These are phyloP conservation scores for Psilocybe sp. DNA, from an alignment of 768 basidiomycete species.

Conservation along the genomic window DNA sequence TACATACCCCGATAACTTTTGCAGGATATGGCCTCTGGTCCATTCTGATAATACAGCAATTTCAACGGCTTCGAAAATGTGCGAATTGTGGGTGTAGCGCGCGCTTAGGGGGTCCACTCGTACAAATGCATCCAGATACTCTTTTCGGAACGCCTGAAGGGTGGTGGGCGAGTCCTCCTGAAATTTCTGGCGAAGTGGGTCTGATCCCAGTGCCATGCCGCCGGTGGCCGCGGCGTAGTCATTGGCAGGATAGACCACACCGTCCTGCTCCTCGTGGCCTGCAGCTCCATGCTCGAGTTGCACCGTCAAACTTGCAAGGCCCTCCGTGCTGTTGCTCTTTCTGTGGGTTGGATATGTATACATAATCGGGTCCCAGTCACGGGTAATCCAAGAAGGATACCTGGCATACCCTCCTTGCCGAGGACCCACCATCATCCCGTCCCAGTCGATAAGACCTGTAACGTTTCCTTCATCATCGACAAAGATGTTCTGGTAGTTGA, in stretches of 20 bases:
- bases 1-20: conserved; percentile 5
- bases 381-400: conserved; percentile 24
- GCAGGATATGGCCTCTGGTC: conserved; percentile 2
- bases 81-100: conserved; percentile 6
- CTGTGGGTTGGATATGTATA: conserved; percentile 11
- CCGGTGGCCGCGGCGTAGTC: too few species aligned
- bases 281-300: too few species aligned
- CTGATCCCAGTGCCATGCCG: background rate
- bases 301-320: background rate
- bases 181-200: conserved; percentile 1
- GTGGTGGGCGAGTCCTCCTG: conserved; percentile 10
- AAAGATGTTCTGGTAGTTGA: conserved; percentile 23
- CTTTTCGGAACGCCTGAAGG: conserved; percentile 6
- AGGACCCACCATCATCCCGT: conserved; percentile 14
- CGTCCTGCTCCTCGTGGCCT: too few species aligned
- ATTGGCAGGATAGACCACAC: too few species aligned
- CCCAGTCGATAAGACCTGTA: conserved; percentile 26
- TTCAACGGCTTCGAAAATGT: conserved; percentile 9
- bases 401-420: conserved; percentile 18
- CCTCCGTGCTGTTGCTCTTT: background rate
- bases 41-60: conserved; percentile 4
- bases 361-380: conserved; percentile 21
- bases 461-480: conserved; percentile 20
- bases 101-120: background rate
- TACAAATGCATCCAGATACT: conserved; percentile 7